phyloP scores from a whole-genome alignment of 2,329 filamentous ascomycete genomes.

The Fusarium equiseti region DNA sequence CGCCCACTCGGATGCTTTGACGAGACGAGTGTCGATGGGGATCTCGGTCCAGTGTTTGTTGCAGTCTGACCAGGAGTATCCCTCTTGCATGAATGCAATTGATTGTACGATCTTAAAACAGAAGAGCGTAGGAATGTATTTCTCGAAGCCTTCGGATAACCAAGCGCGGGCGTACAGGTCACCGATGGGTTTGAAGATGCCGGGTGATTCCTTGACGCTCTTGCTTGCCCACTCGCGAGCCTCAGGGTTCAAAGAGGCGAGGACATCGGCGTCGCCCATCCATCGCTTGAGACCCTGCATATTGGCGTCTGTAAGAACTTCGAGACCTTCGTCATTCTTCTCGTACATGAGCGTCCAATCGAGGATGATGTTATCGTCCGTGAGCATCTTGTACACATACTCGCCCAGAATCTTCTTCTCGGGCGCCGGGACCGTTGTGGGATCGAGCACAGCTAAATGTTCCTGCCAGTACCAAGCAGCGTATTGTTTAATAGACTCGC shows the following conservation, averaged over 20 bases:
- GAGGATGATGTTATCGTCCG: conserved; percentile 52
- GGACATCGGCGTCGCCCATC: conserved; percentile 52
- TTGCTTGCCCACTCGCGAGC: conserved; percentile 50
- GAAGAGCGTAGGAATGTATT: conserved; percentile 56
- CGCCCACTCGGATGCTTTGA: conserved; percentile 55
- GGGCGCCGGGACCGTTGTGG: conserved; percentile 36
- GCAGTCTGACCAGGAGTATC: conserved; percentile 54
- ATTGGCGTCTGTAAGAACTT: conserved; percentile 56
- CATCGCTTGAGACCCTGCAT: conserved; percentile 53
- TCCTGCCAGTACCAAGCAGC: conserved; percentile 62
- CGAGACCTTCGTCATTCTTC: conserved; percentile 57
- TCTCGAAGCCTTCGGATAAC: conserved; percentile 52
- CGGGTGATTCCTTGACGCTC: conserved; percentile 44
- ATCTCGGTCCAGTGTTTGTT: conserved; percentile 54
- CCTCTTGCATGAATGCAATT: conserved; percentile 55
- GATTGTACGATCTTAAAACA: conserved; percentile 60
- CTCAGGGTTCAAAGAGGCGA: conserved; percentile 48
- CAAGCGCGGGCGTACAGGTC: conserved; percentile 55
- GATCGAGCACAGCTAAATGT: conserved; percentile 54
- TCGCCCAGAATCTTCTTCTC: conserved; percentile 53
- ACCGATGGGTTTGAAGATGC: conserved; percentile 55
- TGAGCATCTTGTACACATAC: conserved; percentile 55
- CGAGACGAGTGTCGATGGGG: conserved; percentile 51
- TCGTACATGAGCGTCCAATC: conserved; percentile 58
- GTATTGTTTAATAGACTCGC: conserved; percentile 53